phyloP scores from a whole-genome alignment of 495 filamentous ascomycete genomes.

The Penicillium manginii region DNA sequence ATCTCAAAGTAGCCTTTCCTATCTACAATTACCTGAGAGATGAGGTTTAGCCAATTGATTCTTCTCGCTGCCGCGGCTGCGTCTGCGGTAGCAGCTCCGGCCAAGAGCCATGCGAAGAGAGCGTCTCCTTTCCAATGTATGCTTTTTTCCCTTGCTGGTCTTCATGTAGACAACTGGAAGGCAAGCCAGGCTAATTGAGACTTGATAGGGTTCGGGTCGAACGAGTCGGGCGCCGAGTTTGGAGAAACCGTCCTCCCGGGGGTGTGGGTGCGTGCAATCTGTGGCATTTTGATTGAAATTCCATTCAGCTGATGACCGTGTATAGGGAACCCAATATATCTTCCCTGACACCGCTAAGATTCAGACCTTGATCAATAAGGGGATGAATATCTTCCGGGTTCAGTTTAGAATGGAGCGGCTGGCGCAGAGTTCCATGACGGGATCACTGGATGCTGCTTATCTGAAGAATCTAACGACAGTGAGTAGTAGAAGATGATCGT shows the following conservation, averaged over 20 bases:
- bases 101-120: conserved; percentile 25
- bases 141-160: background rate
- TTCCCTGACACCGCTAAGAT: conserved; percentile 59
- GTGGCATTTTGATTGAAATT: background rate
- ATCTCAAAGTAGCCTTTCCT: too few species aligned
- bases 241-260: conserved; percentile 27
- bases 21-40: conserved; percentile 5
- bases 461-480: conserved; percentile 45
- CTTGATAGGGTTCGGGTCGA: conserved; percentile 33
- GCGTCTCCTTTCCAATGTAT: conserved; percentile 31
- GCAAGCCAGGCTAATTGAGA: background rate
- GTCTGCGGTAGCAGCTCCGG: conserved; percentile 30
- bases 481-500: conserved; percentile 15
- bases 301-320: conserved; percentile 37
- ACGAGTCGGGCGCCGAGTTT: conserved; percentile 35
- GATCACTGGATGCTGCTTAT: conserved; percentile 42
- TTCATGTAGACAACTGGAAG: background rate
- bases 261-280: conserved; percentile 19
- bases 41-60: conserved; percentile 31
- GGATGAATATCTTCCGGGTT: conserved; percentile 73
- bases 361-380: conserved; percentile 58
- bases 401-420: conserved; percentile 72
- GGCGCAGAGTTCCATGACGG: conserved; percentile 53
- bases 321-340: conserved; percentile 57
- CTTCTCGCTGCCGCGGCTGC: conserved; percentile 31